phyloP scores from a whole-genome alignment of 768 basidiomycete species.

The Rhizopogon vinicolor region DNA sequence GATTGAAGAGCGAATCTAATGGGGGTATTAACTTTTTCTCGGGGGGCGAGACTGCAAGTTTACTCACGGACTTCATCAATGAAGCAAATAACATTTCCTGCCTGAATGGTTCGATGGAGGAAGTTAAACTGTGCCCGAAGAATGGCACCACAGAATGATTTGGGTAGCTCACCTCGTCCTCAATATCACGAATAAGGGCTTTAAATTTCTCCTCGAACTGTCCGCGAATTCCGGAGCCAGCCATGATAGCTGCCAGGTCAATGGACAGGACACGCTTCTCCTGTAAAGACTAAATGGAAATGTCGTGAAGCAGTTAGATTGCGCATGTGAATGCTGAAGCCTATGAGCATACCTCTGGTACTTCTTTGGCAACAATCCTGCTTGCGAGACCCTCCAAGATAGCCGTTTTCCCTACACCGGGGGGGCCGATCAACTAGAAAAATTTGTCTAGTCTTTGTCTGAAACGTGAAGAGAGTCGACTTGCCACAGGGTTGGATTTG shows the following conservation, averaged over 20 bases:
- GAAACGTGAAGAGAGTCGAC: constrained; percentile 13
- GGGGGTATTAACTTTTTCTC: not conserved
- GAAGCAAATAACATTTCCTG: constrained; percentile 83
- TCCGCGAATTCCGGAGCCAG: constrained; percentile 87
- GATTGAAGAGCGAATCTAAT: constrained; percentile 73
- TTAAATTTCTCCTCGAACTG: constrained; percentile 96
- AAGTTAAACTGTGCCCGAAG: constrained; percentile 7
- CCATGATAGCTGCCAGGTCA: constrained; percentile 80
- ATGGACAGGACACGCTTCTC: constrained; percentile 85
- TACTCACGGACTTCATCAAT: constrained; percentile 90
- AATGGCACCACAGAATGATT: constrained; percentile 17
- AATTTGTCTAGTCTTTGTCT: not conserved
- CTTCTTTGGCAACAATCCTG: constrained; percentile 83
- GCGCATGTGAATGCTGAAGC: not conserved
- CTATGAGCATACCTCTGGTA: constrained; percentile 65
- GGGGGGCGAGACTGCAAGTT: not conserved
- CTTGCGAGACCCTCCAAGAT: constrained; percentile 88
- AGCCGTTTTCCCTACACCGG: constrained; percentile 92
- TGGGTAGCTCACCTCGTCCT: constrained; percentile 57
- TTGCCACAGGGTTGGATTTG: constrained; percentile 87
- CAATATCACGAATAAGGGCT: constrained; percentile 83
- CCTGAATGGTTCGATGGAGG: constrained; percentile 25
- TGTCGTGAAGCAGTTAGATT: not conserved
- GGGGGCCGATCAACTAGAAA: constrained; percentile 69
- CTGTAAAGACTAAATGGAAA: constrained; percentile 63